Evolutionary conservation across 164 flowering plant genomes (phyloP), one percentile per base, ranked within the genome.

Genomic region (Aristolochia californica): DNA sequence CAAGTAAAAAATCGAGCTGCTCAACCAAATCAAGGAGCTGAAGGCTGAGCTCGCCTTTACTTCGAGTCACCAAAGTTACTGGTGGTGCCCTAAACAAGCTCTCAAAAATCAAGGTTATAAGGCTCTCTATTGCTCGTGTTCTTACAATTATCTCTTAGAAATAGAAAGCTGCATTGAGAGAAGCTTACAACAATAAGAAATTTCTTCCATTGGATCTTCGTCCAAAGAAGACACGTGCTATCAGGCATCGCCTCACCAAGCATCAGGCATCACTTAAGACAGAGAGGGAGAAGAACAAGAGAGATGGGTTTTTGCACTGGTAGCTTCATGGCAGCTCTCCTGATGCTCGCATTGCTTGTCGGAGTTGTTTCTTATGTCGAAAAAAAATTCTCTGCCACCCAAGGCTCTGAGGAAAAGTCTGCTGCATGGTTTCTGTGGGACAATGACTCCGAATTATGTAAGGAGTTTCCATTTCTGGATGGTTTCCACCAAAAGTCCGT

Each of bases 181-280:
- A 83, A 44, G 87, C 70, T 0, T 84, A 80, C 77, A 83, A 81
- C 82, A 83, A 80, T 27, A 72, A 85, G 84, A 87, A 83, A 74
- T 72, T 53, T 25, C 48, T 85, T 71, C 96, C 91, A 0, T 79
- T 85, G 58, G 96, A 87, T 66, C 76, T 87, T 34, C 83, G 96
- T 57, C 91, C 91, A 22, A 85, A 85, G 86, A 85, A 85, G 75
- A 87, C 96, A 60, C 72, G 91, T 52, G 89, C 91, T 51, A 87
- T 85, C 52, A 78, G 89, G 34, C 78, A 77, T 17, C 78, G 86
- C 55, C 88, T 87, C 14, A 87, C 95, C 48, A 87, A 87, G 62
- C 82, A 87, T 60, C 91, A 87, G 91, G 81, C 53, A 21, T 78
- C 85, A 10, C 61, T 84, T 78, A 87, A 76, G 67, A 72, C 76